Base-by-base conservation (phyloP, 768 basidiomycete genomes). In the Amanita fuliginea region DNA sequence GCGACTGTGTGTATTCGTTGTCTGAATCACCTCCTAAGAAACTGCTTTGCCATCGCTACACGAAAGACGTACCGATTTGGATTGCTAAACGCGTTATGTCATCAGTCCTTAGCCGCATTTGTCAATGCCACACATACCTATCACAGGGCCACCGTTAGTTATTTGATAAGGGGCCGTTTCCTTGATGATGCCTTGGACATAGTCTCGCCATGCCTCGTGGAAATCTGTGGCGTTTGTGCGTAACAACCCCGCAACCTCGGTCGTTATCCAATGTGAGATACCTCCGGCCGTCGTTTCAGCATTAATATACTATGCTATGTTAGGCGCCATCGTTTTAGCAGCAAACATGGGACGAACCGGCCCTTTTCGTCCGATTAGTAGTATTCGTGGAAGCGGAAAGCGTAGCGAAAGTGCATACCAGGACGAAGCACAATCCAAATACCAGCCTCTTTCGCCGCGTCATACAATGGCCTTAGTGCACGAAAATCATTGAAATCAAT, bases 221-320 rank as follows among this genome's bases (percentile, higher is more conserved):
- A 78, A 90, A 55, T 85, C 83, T 0, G 79, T 73, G 4, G 76
- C 82, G 49, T 84, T 84, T 18, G 86, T 88, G n/a, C 89, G 76
- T 13, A 89, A 67, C 37, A 67, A 65, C 6, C 82, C 83, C 3
- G 78, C 73, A 13, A 85, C 77, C 56, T 79, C 72, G 10, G 76
- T 73, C 1, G 86, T 88, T 9, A 76, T 70, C 87, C 87, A 89
- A 54, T 74, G 73, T 59, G 61, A 78, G 57, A 67, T 77, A 8
- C 87, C 87, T 21, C 87, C 87, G 0, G 84, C 88, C 10, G 81
- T 80, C 0, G 84, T 86, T 60, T 89, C 86, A 3, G 84, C 85
- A 55, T 88, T 88, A 66, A 88, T 87, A 56, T 87, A 77, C 67
- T 75, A 55, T 42, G 21, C 43, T 22, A n/a, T 14, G 13, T 14